Conservation (phyloP, 768 basidiomycete genomes). For the Cystofilobasidium bisporidii region DNA sequence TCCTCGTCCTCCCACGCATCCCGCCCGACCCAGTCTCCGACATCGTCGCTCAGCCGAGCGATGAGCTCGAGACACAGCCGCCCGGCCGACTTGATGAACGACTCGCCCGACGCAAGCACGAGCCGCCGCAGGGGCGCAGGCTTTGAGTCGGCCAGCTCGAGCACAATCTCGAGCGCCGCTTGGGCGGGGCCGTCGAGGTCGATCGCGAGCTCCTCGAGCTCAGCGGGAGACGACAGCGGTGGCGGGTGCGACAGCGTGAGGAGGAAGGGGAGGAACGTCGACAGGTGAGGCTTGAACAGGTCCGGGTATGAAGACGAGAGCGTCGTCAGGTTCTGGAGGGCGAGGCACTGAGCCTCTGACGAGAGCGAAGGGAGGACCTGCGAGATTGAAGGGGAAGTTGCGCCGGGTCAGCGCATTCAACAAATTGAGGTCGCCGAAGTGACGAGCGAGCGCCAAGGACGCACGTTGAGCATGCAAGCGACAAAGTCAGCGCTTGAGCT, state of each 20-base stretch:
- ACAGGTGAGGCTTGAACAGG: slow-evolving; percentile 65
- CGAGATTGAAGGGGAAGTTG: not conserved
- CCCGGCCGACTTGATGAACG: slow-evolving; percentile 57
- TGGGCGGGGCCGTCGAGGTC: slow-evolving; percentile 61
- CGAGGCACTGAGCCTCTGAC: not conserved
- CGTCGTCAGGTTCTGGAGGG: slow-evolving; percentile 51
- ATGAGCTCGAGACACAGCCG: slow-evolving; percentile 36
- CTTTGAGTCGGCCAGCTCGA: slow-evolving; percentile 64
- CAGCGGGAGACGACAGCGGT: slow-evolving; percentile 35
- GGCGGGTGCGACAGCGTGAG: slow-evolving; percentile 36
- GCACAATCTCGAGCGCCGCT: slow-evolving; percentile 71
- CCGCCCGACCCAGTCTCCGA: slow-evolving; percentile 48
- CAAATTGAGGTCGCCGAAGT: not conserved
- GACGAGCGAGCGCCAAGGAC: not conserved
- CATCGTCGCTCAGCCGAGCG: slow-evolving; percentile 32
- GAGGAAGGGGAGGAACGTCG: slow-evolving; percentile 54
- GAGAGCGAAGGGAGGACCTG: slow-evolving; percentile 13
- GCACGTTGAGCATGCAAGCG: slow-evolving; percentile 5
- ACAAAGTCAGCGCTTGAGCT: slow-evolving; percentile 18
- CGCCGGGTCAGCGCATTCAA: not conserved
- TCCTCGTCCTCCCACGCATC: slow-evolving; percentile 50
- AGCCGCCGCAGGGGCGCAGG: slow-evolving; percentile 67
- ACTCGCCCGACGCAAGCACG: slow-evolving; percentile 51
- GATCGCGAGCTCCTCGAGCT: slow-evolving; percentile 58
- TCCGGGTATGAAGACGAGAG: slow-evolving; percentile 58